A percentile compares a stretch with the other conserved stretches of the same genome.
Conservation (phyloP, 257 asterid genomes). For the Leptodermis oblonga region DNA sequence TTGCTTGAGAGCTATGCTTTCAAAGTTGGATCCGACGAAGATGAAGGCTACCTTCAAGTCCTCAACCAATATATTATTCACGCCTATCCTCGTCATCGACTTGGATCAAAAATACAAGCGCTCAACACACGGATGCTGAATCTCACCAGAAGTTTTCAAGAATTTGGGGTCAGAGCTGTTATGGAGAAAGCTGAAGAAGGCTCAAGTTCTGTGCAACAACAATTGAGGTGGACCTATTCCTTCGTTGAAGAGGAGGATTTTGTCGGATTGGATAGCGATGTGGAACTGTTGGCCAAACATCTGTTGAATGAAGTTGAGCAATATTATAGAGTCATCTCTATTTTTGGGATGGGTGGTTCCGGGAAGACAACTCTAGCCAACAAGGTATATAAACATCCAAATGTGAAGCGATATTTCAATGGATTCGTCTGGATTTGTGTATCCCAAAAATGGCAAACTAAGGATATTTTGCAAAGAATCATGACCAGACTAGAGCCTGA, state of each 20-base stretch:
- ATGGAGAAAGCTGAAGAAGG: constrained; percentile 8
- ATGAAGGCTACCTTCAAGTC: background rate
- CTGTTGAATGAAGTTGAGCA: constrained; percentile 1
- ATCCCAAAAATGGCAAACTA: constrained; percentile 2
- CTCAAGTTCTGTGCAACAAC: constrained; percentile 5
- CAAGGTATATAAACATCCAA: background rate
- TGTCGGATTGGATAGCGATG: constrained; percentile 5
- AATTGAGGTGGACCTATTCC: constrained; percentile 10
- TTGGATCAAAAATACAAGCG: background rate
- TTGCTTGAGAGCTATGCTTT: background rate
- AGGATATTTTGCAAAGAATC: background rate
- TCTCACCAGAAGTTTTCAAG: background rate
- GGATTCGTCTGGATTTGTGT: background rate
- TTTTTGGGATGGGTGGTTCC: background rate
- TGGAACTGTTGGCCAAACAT: background rate
- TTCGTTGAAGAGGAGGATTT: background rate
- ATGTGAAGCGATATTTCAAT: background rate
- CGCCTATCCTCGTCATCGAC: background rate
- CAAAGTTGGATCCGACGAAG: background rate
- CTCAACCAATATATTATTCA: background rate
- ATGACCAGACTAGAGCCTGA: background rate
- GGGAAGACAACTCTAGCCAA: constrained; percentile 6
- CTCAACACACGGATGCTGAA: background rate
- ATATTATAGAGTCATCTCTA: background rate
- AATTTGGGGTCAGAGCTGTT: background rate